phyloP scores from a whole-genome alignment of 805 yeast species.

The Candida anglica region DNA sequence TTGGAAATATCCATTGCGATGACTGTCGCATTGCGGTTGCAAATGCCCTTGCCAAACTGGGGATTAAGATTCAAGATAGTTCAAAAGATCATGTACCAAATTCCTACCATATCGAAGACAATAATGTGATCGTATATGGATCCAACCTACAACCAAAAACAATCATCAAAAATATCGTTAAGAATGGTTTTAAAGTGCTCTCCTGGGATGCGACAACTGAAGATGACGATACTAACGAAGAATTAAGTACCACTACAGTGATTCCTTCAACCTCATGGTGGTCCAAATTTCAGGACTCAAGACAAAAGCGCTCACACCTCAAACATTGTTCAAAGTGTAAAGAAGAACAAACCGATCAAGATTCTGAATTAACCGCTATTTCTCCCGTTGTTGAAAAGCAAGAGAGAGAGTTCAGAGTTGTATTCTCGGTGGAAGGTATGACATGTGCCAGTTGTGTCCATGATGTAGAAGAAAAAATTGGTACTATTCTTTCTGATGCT shows the following conservation, averaged over 20 bases:
- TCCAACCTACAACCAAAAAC: constrained; percentile 14
- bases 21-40: constrained; percentile 44
- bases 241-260: constrained; percentile 6
- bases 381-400: constrained; percentile 19
- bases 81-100: neutral
- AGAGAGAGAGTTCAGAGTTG: constrained; percentile 39
- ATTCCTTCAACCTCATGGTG: constrained; percentile 10
- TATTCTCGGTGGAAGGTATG: constrained; percentile 48
- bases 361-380: constrained; percentile 12
- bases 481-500: constrained; percentile 14
- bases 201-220: constrained; percentile 24
- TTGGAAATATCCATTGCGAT: constrained; percentile 53
- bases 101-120: neutral
- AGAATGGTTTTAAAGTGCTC: constrained; percentile 33
- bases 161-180: constrained; percentile 21
- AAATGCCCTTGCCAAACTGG: constrained; percentile 16
- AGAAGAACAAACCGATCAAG: constrained; percentile 12
- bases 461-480: constrained; percentile 26
- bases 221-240: constrained; percentile 1
- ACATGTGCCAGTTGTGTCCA: constrained; percentile 37
- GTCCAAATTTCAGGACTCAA: constrained; percentile 12
- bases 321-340: constrained; percentile 41
- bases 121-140: constrained; percentile 2
- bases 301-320: constrained; percentile 28
- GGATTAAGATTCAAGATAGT: neutral